A percentile compares a stretch with the other conserved stretches of the same genome.
phyloP scores from a whole-genome alignment of 352 stramenopile genomes.

The Pythium rishiriense region DNA sequence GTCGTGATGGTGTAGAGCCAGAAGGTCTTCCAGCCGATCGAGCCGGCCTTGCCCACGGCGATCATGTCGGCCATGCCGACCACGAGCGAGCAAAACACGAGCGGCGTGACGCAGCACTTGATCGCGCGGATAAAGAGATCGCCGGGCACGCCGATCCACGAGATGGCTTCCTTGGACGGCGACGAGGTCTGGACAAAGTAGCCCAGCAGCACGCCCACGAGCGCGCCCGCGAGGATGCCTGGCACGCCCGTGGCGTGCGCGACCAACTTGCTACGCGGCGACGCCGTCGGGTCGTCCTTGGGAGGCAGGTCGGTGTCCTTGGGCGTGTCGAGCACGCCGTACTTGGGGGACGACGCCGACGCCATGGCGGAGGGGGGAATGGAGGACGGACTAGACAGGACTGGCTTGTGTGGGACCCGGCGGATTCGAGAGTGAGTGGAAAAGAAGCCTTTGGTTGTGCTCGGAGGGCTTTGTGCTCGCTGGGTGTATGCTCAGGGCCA shows the following conservation, averaged over 20 bases:
- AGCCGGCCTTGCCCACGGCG: constrained; percentile 32
- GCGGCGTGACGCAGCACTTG: constrained; percentile 45
- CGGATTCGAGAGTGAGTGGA: background rate
- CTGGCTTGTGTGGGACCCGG: background rate
- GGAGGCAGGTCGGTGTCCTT: background rate
- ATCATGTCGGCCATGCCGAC: constrained; percentile 46
- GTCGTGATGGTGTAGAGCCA: constrained; percentile 29
- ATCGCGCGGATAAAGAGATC: constrained; percentile 46
- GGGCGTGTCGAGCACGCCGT: background rate
- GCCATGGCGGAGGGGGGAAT: background rate
- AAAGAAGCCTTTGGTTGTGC: too few species aligned
- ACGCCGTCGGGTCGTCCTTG: background rate
- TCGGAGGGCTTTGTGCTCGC: too few species aligned
- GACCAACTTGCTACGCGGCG: background rate
- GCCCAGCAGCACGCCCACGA: constrained; percentile 1
- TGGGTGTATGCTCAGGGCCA: too few species aligned
- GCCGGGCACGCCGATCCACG: constrained; percentile 36
- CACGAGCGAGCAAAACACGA: constrained; percentile 43
- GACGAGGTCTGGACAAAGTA: constrained; percentile 7
- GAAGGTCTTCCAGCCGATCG: constrained; percentile 35
- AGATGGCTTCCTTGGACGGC: background rate
- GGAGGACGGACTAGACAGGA: background rate
- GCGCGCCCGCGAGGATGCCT: constrained; percentile 3
- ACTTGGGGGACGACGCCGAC: background rate
- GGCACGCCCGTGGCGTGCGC: background rate